These are phyloP conservation scores for Diplocarpon mali DNA, from an alignment of 2,329 filamentous ascomycete species.

Conservation along the genomic window DNA sequence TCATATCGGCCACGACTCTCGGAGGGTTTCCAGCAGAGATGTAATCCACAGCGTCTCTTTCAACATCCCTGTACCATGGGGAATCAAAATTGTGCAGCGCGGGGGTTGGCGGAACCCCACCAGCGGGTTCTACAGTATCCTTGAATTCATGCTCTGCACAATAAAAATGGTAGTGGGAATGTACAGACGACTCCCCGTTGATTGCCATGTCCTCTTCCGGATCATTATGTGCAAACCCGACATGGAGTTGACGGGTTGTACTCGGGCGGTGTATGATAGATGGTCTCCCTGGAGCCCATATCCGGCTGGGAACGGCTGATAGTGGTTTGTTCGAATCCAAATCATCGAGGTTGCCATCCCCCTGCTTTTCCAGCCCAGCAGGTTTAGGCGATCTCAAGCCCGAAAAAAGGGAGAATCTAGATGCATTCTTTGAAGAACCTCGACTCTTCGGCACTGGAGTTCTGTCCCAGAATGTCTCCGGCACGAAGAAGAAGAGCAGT, in stretches of 20 bases:
- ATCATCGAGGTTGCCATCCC: neutral
- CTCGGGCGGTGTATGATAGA: slow-evolving; percentile 2
- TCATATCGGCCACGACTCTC: slow-evolving; percentile 2
- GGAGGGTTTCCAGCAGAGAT: slow-evolving; percentile 1
- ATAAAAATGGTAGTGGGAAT: neutral
- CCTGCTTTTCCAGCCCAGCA: slow-evolving; percentile 1
- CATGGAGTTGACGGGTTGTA: slow-evolving; percentile 32
- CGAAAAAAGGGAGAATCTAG: slow-evolving; percentile 15
- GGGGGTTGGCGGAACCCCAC: slow-evolving; percentile 23
- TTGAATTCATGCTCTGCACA: neutral
- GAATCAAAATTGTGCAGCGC: slow-evolving; percentile 30
- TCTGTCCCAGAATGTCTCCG: slow-evolving; percentile 93
- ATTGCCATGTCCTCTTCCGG: neutral
- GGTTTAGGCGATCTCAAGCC: slow-evolving; percentile 5
- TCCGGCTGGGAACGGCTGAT: neutral
- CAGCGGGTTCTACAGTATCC: slow-evolving; percentile 13
- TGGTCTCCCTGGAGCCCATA: slow-evolving; percentile 3
- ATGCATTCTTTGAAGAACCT: slow-evolving; percentile 5
- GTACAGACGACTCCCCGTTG: neutral
- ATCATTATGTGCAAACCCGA: slow-evolving; percentile 41
- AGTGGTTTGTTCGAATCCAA: neutral
- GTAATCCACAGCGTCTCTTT: slow-evolving; percentile 14
- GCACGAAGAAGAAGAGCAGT: slow-evolving; percentile 80
- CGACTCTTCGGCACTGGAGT: slow-evolving; percentile 41
- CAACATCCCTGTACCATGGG: slow-evolving; percentile 25